Conservation (phyloP, 2,329 filamentous ascomycete species). For the Fusarium lateritium region DNA sequence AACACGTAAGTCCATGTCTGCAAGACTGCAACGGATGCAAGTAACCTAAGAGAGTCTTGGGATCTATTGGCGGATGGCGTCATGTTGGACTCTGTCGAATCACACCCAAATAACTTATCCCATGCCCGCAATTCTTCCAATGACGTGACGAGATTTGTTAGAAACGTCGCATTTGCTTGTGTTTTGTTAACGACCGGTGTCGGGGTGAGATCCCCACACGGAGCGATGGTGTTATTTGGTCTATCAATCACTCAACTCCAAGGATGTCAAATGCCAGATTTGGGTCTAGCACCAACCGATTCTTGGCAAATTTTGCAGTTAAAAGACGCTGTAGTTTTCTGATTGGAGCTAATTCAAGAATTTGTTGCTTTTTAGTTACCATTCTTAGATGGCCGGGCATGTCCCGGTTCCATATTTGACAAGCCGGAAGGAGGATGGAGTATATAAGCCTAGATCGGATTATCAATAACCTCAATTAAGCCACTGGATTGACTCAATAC, state of each 20-base stretch:
- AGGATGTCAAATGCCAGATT: slow-evolving; percentile 6
- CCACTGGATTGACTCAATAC: neutral
- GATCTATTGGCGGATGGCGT: slow-evolving; percentile 41
- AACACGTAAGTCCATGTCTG: slow-evolving; percentile 26
- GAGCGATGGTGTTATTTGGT: slow-evolving; percentile 49
- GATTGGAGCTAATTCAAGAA: slow-evolving; percentile 1
- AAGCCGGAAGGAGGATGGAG: neutral
- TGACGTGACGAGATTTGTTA: slow-evolving; percentile 38
- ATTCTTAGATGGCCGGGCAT: neutral
- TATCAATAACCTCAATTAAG: neutral
- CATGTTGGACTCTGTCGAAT: slow-evolving; percentile 42
- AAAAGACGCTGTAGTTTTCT: neutral
- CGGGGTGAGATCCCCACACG: slow-evolving; percentile 41
- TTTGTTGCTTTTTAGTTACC: neutral
- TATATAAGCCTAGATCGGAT: neutral
- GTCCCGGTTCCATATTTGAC: neutral
- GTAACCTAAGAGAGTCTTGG: slow-evolving; percentile 10
- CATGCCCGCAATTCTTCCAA: slow-evolving; percentile 37
- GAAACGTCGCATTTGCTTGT: slow-evolving; percentile 13
- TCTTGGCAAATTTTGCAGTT: neutral
- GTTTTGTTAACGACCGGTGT: slow-evolving; percentile 35
- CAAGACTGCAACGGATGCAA: slow-evolving; percentile 28
- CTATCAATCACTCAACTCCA: slow-evolving; percentile 46
- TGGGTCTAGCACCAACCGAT: slow-evolving; percentile 1
- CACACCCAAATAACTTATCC: slow-evolving; percentile 33